Evolutionary conservation across 177 flowering plant genomes (phyloP), one percentile per base, ranked within the genome.

Genomic region (Vitis hybrid): DNA sequence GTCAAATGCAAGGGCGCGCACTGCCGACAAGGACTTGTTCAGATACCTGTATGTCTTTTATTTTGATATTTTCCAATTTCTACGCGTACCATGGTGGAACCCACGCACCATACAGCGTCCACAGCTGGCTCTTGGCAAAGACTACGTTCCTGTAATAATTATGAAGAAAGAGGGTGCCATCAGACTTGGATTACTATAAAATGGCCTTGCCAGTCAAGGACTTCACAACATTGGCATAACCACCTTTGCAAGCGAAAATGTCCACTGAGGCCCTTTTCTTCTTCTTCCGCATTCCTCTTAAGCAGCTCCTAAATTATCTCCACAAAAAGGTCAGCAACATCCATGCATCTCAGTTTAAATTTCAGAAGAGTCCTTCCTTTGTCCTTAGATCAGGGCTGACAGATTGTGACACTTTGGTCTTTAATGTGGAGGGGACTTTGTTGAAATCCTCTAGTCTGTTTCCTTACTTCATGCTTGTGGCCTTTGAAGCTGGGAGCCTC

Each of bases 401-500:
- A 10, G 48, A 67, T 70, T 71, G 8, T 40, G 48, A 68, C 14
- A 80, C 86, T 19, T 2, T 87, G 72, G 68, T 89, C 54, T 88
- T 84, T 57, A 78, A 82, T 56, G 78, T 92, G 19, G 92, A 92
- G 66, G 89, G 84, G 24, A 72, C 87, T 24, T 68, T 92, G 21
- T 19, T 92, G 64, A 83, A 70, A 52, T 85, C 93, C 2, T 57
- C 86, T 0, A 83, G 88, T 19, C 54, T 83, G 70, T 92, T 89
- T 65, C 85, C 95, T 21, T 92, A 88, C 86, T 92, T 90, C 87
- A 84, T 90, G 91, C 80, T 90, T 9, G 91, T 89, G 30, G 95
- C 95, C 16, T 88, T 92, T 64, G 97, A 92, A 72, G 90, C 82
- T 30, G 90, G 95, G n/a, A 75, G 93, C n/a, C 70, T 82, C 8